Conservation (phyloP, 768 basidiomycete genomes). For the Suillus variegatus region DNA sequence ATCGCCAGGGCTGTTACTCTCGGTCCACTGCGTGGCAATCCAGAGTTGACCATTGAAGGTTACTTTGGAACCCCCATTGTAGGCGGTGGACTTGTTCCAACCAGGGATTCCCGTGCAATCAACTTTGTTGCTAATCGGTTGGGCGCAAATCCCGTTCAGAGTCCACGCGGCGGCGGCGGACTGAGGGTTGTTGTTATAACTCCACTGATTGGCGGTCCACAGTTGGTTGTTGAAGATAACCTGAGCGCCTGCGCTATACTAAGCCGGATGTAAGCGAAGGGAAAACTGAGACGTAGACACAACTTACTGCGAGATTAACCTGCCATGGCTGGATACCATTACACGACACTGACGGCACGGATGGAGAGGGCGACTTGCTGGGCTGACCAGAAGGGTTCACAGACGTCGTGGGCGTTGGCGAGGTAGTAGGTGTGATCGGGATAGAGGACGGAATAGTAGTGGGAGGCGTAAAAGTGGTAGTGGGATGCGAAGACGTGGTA, state of each 20-base stretch:
- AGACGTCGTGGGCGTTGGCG: not conserved
- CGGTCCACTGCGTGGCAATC: slow-evolving; percentile 25
- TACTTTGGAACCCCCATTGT: slow-evolving; percentile 18
- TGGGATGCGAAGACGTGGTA: no score
- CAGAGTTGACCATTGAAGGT: slow-evolving; percentile 21
- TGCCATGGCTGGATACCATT: slow-evolving; percentile 22
- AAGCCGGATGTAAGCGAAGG: not conserved
- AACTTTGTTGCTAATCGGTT: slow-evolving; percentile 25
- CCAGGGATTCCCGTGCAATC: slow-evolving; percentile 21
- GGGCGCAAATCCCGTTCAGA: slow-evolving; percentile 10
- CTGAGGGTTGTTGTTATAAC: slow-evolving; percentile 20
- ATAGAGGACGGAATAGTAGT: not conserved
- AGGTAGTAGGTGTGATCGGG: not conserved
- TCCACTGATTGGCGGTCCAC: slow-evolving; percentile 29
- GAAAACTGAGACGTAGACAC: rapidly evolving
- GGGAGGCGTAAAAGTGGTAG: no score
- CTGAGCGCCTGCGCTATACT: slow-evolving; percentile 26
- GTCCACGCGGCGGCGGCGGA: slow-evolving; percentile 22
- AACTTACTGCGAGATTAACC: slow-evolving; percentile 21
- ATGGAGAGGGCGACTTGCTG: not conserved
- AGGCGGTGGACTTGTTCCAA: slow-evolving; percentile 21
- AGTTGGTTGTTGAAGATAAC: slow-evolving; percentile 25
- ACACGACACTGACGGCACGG: not conserved
- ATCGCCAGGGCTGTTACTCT: slow-evolving; percentile 25
- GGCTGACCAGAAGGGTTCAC: not conserved